Evolutionary conservation across 2,329 filamentous ascomycete genomes (phyloP).

Genomic region (Fusarium sp.): DNA sequence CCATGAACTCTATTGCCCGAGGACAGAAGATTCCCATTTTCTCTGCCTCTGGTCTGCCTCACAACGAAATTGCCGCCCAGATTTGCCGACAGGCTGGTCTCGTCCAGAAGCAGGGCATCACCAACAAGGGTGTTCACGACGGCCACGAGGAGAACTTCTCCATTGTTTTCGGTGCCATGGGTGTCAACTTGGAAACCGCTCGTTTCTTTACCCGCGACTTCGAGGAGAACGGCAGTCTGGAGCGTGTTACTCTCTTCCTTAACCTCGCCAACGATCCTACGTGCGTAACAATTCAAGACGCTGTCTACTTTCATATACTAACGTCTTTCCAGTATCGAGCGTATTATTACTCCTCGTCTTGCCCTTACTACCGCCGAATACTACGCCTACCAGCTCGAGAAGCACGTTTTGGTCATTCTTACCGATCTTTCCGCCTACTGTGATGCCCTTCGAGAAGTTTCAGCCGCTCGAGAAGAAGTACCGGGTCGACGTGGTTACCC

Average conservation of each 20-base stretch:
- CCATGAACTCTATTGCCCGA: slow-evolving; percentile 97
- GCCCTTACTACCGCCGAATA: slow-evolving; percentile 98
- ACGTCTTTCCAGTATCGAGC: slow-evolving; percentile 80
- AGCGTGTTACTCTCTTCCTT: slow-evolving; percentile 95
- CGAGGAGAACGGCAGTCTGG: slow-evolving; percentile 98
- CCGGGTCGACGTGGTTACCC: slow-evolving; percentile 99
- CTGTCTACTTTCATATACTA: not conserved
- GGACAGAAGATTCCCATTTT: slow-evolving; percentile 99
- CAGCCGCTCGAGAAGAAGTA: slow-evolving; percentile 97
- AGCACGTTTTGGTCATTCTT: slow-evolving; percentile 98
- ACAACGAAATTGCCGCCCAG: slow-evolving; percentile 99
- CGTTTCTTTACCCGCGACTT: slow-evolving; percentile 99
- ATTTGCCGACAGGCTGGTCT: slow-evolving; percentile 97
- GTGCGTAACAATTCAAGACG: slow-evolving; percentile 64
- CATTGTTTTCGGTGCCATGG: slow-evolving; percentile 99
- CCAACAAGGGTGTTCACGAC: slow-evolving; percentile 95
- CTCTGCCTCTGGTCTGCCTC: slow-evolving; percentile 96
- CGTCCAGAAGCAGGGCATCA: slow-evolving; percentile 79
- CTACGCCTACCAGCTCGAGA: slow-evolving; percentile 99
- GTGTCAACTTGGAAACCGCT: slow-evolving; percentile 99
- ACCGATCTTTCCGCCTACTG: slow-evolving; percentile 98
- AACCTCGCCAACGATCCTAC: slow-evolving; percentile 99
- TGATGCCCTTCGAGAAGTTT: slow-evolving; percentile 98
- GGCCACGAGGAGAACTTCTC: slow-evolving; percentile 99
- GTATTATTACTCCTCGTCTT: slow-evolving; percentile 99